These are phyloP conservation scores for Pyrenochaeta sp. DNA, from an alignment of 2,329 filamentous ascomycete species.

Conservation along the genomic window DNA sequence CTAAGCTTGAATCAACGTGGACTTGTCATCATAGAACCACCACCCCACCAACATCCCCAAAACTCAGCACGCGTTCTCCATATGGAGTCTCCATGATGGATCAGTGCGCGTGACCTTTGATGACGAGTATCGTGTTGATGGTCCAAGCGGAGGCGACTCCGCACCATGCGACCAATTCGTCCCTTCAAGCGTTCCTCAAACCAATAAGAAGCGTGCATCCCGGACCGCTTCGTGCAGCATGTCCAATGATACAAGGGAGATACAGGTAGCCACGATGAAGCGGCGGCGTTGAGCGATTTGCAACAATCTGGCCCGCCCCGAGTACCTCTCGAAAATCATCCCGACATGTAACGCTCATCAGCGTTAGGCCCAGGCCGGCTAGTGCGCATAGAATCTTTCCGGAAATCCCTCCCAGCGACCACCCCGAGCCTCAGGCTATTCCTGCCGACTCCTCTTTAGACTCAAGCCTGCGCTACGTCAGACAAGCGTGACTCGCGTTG, in stretches of 20 bases:
- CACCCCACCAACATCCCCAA: not conserved
- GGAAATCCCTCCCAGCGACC: constrained; percentile 31
- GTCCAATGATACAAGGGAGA: too few relatives aligned
- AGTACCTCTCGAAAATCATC: constrained; percentile 6
- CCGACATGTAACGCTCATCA: not conserved
- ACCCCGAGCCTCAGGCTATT: constrained; percentile 4
- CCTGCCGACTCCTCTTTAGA: constrained; percentile 12
- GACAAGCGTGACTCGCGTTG: constrained; percentile 25
- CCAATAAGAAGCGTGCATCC: too few relatives aligned
- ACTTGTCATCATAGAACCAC: not conserved
- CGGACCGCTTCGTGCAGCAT: too few relatives aligned
- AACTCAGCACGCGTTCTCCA: not conserved
- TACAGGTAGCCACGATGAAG: too few relatives aligned
- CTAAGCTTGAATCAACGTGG: not conserved
- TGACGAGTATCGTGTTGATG: too few relatives aligned
- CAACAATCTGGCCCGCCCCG: constrained; percentile 7
- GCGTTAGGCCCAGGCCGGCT: constrained; percentile 2
- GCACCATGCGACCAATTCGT: not conserved
- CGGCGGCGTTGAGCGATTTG: too few relatives aligned
- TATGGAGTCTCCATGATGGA: too few relatives aligned
- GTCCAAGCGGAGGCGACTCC: constrained; percentile 1
- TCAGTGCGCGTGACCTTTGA: too few relatives aligned
- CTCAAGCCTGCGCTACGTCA: constrained; percentile 22
- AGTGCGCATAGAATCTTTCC: constrained; percentile 25
- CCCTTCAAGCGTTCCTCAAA: too few relatives aligned